phyloP scores from a whole-genome alignment of 2,329 filamentous ascomycete species.

The Trichoderma simmonsii region DNA sequence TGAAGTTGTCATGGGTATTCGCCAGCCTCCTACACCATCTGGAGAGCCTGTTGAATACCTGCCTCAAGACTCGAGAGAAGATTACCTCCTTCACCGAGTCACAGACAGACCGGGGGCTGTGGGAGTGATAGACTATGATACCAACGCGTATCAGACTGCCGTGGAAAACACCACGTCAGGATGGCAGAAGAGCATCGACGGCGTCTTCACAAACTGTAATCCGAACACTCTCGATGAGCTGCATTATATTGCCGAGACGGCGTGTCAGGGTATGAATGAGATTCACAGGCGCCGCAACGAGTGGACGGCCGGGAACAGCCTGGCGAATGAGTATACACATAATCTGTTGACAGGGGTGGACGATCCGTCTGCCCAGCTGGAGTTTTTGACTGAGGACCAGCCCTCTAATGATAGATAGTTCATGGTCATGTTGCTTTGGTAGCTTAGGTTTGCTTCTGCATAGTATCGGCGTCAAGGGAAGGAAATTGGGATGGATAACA shows the following conservation, averaged over 20 bases:
- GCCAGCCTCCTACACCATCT: constrained; percentile 35
- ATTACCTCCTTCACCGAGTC: constrained; percentile 28
- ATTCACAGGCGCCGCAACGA: constrained; percentile 37
- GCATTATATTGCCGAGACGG: constrained; percentile 43
- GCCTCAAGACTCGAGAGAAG: constrained; percentile 28
- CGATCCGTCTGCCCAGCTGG: constrained; percentile 9
- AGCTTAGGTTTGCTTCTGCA: not conserved
- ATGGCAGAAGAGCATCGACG: constrained; percentile 44
- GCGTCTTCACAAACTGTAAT: constrained; percentile 44
- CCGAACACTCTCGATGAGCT: constrained; percentile 43
- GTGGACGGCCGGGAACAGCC: constrained; percentile 29
- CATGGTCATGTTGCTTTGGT: not conserved
- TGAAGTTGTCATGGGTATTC: constrained; percentile 41
- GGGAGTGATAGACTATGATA: constrained; percentile 35
- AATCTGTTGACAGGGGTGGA: constrained; percentile 25
- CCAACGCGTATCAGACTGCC: constrained; percentile 36
- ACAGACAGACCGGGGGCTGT: constrained; percentile 26
- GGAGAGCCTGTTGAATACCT: constrained; percentile 37
- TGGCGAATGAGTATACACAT: constrained; percentile 33
- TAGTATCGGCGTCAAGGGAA: not conserved
- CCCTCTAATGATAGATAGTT: not conserved
- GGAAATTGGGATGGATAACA: not conserved
- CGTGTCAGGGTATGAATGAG: constrained; percentile 43
- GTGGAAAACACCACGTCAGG: constrained; percentile 40
- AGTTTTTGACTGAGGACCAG: constrained; percentile 6